These are phyloP conservation scores for Aspergillus melleus DNA, from an alignment of 2,329 filamentous ascomycete genomes.

Conservation along the genomic window DNA sequence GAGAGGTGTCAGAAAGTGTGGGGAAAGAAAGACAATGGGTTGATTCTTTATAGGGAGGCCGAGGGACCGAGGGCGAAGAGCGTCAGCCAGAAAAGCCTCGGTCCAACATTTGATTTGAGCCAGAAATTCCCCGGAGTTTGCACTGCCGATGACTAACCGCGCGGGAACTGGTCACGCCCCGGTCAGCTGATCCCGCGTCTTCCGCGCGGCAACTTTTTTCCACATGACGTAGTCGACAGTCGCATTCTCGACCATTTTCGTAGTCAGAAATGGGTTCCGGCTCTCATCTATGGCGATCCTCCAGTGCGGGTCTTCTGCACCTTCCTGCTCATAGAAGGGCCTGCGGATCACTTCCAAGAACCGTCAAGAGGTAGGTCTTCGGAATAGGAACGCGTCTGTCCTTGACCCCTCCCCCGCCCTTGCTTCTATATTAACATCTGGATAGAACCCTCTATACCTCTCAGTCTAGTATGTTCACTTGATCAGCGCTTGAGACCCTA, in stretches of 20 bases:
- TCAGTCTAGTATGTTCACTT: not conserved
- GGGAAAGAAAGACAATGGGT: slow-evolving; percentile 9
- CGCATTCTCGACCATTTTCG: not conserved
- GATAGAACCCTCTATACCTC: slow-evolving; percentile 13
- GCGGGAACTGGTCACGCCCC: slow-evolving; percentile 2
- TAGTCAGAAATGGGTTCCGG: not conserved
- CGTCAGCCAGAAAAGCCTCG: slow-evolving; percentile 12
- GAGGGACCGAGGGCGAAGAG: slow-evolving; percentile 15
- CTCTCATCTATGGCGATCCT: not conserved
- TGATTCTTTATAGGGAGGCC: not conserved
- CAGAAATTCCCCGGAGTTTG: not conserved
- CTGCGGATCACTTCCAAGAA: slow-evolving; percentile 10
- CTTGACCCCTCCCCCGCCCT: not conserved
- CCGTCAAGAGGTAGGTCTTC: slow-evolving; percentile 19
- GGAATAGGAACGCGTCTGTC: slow-evolving; percentile 1
- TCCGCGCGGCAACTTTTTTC: not conserved
- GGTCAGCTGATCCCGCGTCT: slow-evolving; percentile 5
- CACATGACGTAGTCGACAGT: not conserved
- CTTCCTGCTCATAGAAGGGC: not conserved
- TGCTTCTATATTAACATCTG: slow-evolving; percentile 9
- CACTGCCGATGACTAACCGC: slow-evolving; percentile 9
- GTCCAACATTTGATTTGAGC: slow-evolving; percentile 4
- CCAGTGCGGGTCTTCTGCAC: not conserved
- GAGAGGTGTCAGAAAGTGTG: not conserved
- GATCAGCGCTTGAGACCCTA: not conserved